A percentile compares a stretch with the other conserved stretches of the same genome.
Conservation (phyloP, 768 basidiomycete species). For the Lentinus tigrinus region DNA sequence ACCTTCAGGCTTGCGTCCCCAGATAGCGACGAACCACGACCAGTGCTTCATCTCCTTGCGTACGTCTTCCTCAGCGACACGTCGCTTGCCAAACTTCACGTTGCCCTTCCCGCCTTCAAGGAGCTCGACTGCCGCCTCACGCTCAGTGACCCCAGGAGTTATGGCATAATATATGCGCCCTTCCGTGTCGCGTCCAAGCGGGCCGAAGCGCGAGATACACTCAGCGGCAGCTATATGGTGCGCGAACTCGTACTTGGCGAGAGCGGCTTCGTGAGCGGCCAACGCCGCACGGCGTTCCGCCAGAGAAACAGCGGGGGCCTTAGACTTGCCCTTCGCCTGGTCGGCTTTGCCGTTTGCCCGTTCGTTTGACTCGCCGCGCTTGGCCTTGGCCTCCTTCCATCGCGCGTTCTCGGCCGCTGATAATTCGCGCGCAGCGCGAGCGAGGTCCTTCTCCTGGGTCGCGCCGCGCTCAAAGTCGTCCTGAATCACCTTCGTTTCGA, state of each 20-base stretch:
- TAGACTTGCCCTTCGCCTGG: slow-evolving; percentile 40
- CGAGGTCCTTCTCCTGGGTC: slow-evolving; percentile 53
- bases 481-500: slow-evolving; percentile 47
- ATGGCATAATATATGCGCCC: slow-evolving; percentile 70
- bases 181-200: slow-evolving; percentile 68
- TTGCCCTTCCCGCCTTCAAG: slow-evolving; percentile 34
- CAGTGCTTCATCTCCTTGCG: slow-evolving; percentile 55
- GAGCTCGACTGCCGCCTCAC: slow-evolving; percentile 42
- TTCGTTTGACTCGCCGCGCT: slow-evolving; percentile 27
- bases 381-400: slow-evolving; percentile 47
- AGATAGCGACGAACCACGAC: slow-evolving; percentile 79
- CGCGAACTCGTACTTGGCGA: slow-evolving; percentile 53
- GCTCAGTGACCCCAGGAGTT: slow-evolving; percentile 57
- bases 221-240: slow-evolving; percentile 47
- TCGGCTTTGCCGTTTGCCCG: slow-evolving; percentile 7
- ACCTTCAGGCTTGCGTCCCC: slow-evolving; percentile 53
- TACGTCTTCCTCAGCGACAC: slow-evolving; percentile 45
- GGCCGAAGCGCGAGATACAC: slow-evolving; percentile 51
- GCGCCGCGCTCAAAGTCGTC: slow-evolving; percentile 61
- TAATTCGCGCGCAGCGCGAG: slow-evolving; percentile 51
- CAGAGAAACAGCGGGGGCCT: neutral
- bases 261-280: slow-evolving; percentile 47
- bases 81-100: slow-evolving; percentile 39
- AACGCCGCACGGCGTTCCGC: slow-evolving; percentile 23
- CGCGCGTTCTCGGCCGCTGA: slow-evolving; percentile 55